phyloP scores from a whole-genome alignment of 1,284 basidiomycete species.

The Ceratobasidium sp. region DNA sequence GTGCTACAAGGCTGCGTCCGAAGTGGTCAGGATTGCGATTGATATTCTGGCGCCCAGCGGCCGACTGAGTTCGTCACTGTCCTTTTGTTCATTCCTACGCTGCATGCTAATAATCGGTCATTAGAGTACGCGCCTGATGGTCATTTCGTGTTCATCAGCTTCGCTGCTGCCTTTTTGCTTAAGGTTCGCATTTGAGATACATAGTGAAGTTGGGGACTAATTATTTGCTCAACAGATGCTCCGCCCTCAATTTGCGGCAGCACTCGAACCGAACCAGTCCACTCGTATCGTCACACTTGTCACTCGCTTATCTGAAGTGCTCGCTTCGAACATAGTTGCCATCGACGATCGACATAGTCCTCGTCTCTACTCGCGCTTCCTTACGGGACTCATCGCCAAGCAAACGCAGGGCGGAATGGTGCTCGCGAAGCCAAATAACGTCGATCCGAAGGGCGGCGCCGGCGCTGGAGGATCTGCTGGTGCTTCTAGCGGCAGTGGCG shows the following conservation, averaged over 20 bases:
- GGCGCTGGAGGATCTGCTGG: neutral
- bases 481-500: neutral
- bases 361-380: slow-evolving; percentile 80
- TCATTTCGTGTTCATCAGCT: slow-evolving; percentile 86
- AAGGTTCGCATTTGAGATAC: slow-evolving; percentile 61
- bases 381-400: slow-evolving; percentile 71
- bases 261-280: slow-evolving; percentile 70
- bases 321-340: slow-evolving; percentile 76
- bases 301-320: slow-evolving; percentile 72
- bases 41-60: slow-evolving; percentile 74
- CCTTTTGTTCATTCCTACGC: neutral
- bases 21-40: slow-evolving; percentile 71
- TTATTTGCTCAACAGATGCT: slow-evolving; percentile 63
- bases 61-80: slow-evolving; percentile 66
- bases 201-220: slow-evolving; percentile 22
- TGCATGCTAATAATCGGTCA: neutral
- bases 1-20: slow-evolving; percentile 77
- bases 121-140: slow-evolving; percentile 78
- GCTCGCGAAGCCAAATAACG: neutral
- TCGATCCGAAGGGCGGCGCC: neutral
- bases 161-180: slow-evolving; percentile 84
- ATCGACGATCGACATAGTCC: slow-evolving; percentile 85
- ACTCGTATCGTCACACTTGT: slow-evolving; percentile 77
- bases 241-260: slow-evolving; percentile 72
- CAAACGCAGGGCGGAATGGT: slow-evolving; percentile 47